Conservation (phyloP, 768 basidiomycete species). For the Podaxis sp. region DNA sequence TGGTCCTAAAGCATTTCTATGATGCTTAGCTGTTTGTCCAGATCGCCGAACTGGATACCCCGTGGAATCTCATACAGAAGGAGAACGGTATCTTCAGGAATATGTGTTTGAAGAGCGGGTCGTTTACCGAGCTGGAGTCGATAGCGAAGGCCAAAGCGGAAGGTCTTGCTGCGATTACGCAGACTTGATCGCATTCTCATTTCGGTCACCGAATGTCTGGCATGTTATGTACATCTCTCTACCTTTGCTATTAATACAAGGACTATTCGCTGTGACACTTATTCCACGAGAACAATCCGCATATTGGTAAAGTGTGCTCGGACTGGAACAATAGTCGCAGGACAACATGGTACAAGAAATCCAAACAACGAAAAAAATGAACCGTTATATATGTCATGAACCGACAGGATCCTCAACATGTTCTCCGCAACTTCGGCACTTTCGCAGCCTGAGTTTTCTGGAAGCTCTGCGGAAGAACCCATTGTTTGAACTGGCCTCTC, state of each 20-base stretch:
- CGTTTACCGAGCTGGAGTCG: constrained; percentile 58
- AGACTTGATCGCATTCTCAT: background rate
- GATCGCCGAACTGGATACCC: constrained; percentile 72
- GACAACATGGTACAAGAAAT: too few relatives aligned
- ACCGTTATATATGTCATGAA: too few relatives aligned
- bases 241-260: too few relatives aligned
- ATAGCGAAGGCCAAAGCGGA: constrained; percentile 50
- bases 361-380: too few relatives aligned
- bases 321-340: too few relatives aligned
- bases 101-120: constrained; percentile 74
- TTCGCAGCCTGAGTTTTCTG: background rate
- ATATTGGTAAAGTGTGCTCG: too few relatives aligned
- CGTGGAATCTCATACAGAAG: constrained; percentile 62
- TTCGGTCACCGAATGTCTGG: too few relatives aligned
- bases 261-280: too few relatives aligned
- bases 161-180: background rate
- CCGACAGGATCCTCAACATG: too few relatives aligned
- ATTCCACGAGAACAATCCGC: too few relatives aligned
- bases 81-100: constrained; percentile 63
- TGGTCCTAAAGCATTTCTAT: background rate
- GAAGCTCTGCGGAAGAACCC: background rate
- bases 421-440: background rate
- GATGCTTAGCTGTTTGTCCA: constrained; percentile 15
- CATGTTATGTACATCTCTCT: too few relatives aligned
- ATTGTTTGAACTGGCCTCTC: too few relatives aligned